Evolutionary conservation across 225 moss, liverwort and hornwort species (phyloP).

Genomic region (Straminergon stramineum): DNA sequence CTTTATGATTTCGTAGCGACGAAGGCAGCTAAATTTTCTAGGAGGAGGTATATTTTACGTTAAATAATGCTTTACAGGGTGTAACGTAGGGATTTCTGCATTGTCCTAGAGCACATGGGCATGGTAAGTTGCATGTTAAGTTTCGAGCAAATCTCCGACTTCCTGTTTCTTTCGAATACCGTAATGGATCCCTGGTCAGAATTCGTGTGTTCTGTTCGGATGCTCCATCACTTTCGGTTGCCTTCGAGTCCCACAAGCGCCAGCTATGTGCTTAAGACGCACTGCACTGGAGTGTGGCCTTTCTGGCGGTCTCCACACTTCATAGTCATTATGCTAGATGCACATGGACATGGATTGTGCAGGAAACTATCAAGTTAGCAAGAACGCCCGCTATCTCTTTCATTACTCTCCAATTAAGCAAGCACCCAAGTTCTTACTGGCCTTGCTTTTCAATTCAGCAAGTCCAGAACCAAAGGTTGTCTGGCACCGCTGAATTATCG

Average conservation of each 20-base stretch:
- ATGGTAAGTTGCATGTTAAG: background rate
- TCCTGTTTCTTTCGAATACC: background rate
- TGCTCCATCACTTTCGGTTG: background rate
- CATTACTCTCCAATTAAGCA: background rate
- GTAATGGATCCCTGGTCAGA: background rate
- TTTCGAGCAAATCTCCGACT: background rate
- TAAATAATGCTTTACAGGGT: background rate
- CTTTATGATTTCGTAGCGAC: background rate
- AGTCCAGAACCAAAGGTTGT: background rate
- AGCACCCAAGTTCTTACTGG: background rate
- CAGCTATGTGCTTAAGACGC: background rate
- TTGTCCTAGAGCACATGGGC: background rate
- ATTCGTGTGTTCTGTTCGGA: background rate
- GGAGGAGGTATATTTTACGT: background rate
- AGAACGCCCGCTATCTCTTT: background rate
- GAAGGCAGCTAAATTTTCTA: background rate
- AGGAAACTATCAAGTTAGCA: background rate
- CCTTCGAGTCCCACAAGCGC: background rate
- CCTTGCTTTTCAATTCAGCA: background rate
- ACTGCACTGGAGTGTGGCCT: background rate
- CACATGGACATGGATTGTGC: background rate
- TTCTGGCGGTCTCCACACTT: background rate
- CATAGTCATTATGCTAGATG: background rate
- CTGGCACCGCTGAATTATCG: background rate
- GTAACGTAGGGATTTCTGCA: background rate